Evolutionary conservation across 306 rosid genomes (phyloP), one percentile per base, ranked within the genome.

Genomic region (Comarum palustre): DNA sequence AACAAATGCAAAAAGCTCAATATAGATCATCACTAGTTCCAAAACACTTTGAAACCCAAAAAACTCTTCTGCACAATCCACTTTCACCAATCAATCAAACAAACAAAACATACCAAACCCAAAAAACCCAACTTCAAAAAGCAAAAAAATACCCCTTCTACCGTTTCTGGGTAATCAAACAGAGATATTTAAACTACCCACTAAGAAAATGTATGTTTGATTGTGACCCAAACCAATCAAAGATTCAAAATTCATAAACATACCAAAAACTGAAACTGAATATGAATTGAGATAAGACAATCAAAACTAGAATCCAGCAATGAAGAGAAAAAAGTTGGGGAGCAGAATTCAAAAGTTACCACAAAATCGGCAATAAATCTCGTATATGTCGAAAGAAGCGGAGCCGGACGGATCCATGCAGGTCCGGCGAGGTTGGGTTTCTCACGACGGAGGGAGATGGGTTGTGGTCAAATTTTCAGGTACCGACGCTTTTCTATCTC

Each of bases 351-450:
- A 11, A 45, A 61, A 59, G 17, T 77, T 81, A 94, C 99, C 92
- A 69, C 81, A 87, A 75, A 67, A 95, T 66, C 85, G 87, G 50
- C 87, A 90, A 75, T 91, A 95, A 83, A 87, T 83, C 79, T 88
- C 82, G 45, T 75, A 80, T 78, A 91, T 86, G 64, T 90, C 90
- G 81, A 83, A 84, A 62, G 69, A 77, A 76, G 76, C 46, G 62
- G 78, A 73, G 75, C 72, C 78, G 24, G 77, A 79, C 27, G 84
- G 80, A 90, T 84, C 89, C 90, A 90, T 87, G 72, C 80, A 45
- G 72, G 68, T 61, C 71, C 55, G 81, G 69, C 45, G 47, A 61
- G 73, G 38, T 27, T 14, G 32, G 67, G 50, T 5, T 51, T 60
- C 69, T 43, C 38, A 16, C 14, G 11, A 41, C 51, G 66, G 68